Evolutionary conservation across 164 flowering plant species (phyloP).

Genomic region (Sextonia rubra): DNA sequence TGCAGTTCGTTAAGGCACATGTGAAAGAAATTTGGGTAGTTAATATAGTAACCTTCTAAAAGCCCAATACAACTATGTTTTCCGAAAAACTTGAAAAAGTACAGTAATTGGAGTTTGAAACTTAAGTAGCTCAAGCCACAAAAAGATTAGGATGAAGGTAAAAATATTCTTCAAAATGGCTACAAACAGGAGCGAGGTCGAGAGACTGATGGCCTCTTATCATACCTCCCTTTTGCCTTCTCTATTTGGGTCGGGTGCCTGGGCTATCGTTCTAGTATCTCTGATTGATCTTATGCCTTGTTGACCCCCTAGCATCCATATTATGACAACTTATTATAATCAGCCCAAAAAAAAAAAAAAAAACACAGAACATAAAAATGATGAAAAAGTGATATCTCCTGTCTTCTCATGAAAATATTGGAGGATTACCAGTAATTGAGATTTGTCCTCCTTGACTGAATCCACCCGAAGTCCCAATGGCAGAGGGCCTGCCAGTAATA

Average conservation of each 20-base stretch:
- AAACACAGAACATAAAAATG: not conserved
- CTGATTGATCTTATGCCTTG: not conserved
- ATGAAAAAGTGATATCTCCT: not conserved
- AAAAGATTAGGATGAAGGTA: not conserved
- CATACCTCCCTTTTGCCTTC: slow-evolving; percentile 4
- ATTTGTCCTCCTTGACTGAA: slow-evolving; percentile 27
- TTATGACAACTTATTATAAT: not conserved
- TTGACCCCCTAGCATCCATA: not conserved
- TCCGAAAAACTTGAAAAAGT: no score
- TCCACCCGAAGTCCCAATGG: slow-evolving; percentile 30
- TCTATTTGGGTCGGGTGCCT: not conserved
- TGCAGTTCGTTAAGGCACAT: no score
- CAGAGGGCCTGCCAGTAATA: slow-evolving; percentile 29
- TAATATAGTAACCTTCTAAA: no score
- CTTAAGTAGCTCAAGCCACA: not conserved
- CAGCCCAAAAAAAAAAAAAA: not conserved
- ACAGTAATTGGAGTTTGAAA: no score
- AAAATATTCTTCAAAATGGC: not conserved
- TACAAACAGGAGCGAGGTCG: not conserved
- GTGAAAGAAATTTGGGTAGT: no score
- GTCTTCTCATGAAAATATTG: not conserved
- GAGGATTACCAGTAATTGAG: slow-evolving; percentile 21
- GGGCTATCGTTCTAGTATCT: not conserved
- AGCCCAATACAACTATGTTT: no score
- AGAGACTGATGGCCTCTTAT: slow-evolving; percentile 4